Percentiles rank a stretch among this genome's conserved stretches.
Conservation (phyloP, 1,284 basidiomycete species). For the Phylloboletellus chloephorus region DNA sequence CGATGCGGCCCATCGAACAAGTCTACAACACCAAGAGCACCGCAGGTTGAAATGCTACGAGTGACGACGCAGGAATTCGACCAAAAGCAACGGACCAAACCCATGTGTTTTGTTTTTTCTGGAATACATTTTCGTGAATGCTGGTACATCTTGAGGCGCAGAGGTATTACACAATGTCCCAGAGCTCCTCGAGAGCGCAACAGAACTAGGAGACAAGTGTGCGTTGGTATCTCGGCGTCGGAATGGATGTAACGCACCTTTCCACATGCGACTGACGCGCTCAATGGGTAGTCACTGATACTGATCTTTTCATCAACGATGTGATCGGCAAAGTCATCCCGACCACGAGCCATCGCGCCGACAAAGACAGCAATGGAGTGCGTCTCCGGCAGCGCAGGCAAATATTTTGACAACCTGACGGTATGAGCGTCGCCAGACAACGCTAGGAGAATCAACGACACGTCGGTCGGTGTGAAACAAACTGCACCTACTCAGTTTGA, state of each 20-base stretch:
- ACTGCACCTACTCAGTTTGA: slow-evolving; percentile 80
- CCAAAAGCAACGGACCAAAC: slow-evolving; percentile 8
- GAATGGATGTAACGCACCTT: slow-evolving; percentile 54
- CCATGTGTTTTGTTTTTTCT: slow-evolving; percentile 13
- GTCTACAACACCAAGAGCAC: slow-evolving; percentile 20
- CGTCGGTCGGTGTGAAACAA: slow-evolving; percentile 2
- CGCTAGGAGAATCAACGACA: slow-evolving; percentile 44
- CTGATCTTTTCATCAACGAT: slow-evolving; percentile 96
- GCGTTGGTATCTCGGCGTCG: slow-evolving; percentile 2
- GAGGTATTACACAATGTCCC: slow-evolving; percentile 49
- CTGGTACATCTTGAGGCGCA: slow-evolving; percentile 15
- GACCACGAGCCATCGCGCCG: slow-evolving; percentile 94
- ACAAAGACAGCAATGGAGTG: slow-evolving; percentile 94
- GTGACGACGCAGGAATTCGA: slow-evolving; percentile 7
- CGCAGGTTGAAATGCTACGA: slow-evolving; percentile 38
- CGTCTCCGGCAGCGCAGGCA: slow-evolving; percentile 77
- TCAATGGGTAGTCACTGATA: slow-evolving; percentile 92
- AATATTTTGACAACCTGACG: slow-evolving; percentile 76
- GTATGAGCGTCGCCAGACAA: slow-evolving; percentile 90
- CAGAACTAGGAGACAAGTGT: slow-evolving; percentile 47
- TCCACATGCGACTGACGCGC: slow-evolving; percentile 94
- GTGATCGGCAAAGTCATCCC: slow-evolving; percentile 97
- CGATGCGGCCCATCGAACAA: slow-evolving; percentile 18
- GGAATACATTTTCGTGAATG: slow-evolving; percentile 16
- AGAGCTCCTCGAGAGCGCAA: slow-evolving; percentile 61